Evolutionary conservation across 352 stramenopile species (phyloP).

Genomic region (Aphanomyces invadans): DNA sequence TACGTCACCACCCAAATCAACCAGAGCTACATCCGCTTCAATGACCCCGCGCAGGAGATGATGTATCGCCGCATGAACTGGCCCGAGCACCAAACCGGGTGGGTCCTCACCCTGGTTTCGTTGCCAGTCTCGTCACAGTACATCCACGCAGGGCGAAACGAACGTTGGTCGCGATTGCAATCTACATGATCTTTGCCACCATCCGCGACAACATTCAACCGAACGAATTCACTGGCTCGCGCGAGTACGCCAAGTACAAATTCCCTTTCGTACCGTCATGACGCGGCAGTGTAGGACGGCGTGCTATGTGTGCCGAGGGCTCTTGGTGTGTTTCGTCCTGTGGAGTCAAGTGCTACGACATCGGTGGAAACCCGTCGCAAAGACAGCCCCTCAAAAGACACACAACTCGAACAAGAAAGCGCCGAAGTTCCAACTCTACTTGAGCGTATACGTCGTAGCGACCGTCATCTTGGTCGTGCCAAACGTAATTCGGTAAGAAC

Average conservation of each 20-base stretch:
- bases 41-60: neutral
- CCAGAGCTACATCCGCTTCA: neutral
- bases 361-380: neutral
- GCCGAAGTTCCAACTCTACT: neutral
- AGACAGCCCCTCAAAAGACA: neutral
- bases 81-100: neutral
- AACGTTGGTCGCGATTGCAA: constrained; percentile 43
- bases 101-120: no score
- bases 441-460: neutral
- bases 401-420: neutral
- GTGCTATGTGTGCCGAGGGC: neutral
- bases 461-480: constrained; percentile 4
- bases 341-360: neutral
- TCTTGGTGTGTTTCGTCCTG: neutral
- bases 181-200: constrained; percentile 56
- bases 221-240: neutral
- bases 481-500: constrained; percentile 13
- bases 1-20: neutral
- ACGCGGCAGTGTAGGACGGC: neutral
- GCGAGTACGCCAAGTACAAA: neutral
- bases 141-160: constrained; percentile 31
- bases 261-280: neutral
- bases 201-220: constrained; percentile 39
- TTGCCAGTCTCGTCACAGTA: neutral
- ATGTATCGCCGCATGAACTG: neutral